Evolutionary conservation across 2,329 filamentous ascomycete genomes (phyloP).

Genomic region (Neofusicoccum laricinum): DNA sequence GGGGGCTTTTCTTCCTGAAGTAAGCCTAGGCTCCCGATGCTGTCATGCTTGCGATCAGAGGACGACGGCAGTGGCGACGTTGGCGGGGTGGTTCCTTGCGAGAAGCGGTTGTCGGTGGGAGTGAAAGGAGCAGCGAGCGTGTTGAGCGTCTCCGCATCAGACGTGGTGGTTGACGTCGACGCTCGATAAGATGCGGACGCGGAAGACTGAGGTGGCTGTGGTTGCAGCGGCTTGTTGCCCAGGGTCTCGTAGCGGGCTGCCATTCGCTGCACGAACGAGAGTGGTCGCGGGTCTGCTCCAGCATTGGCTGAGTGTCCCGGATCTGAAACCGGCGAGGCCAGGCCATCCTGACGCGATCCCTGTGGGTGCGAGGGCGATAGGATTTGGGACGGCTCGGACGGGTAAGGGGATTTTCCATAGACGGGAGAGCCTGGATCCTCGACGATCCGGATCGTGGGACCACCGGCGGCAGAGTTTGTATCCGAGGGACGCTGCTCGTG

Average conservation of each 20-base stretch:
- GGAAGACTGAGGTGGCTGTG: constrained; percentile 33
- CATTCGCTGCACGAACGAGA: constrained; percentile 13
- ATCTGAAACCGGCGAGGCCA: constrained; percentile 40
- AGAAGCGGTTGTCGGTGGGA: constrained; percentile 34
- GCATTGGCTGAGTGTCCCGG: constrained; percentile 32
- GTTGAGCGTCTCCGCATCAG: constrained; percentile 35
- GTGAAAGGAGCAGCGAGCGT: constrained; percentile 32
- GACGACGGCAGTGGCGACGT: constrained; percentile 32
- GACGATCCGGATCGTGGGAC: constrained; percentile 41
- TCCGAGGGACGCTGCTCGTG: constrained; percentile 37
- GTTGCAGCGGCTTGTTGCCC: constrained; percentile 18
- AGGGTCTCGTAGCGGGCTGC: constrained; percentile 26
- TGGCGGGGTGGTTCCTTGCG: constrained; percentile 38
- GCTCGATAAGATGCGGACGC: constrained; percentile 35
- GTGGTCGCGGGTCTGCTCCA: constrained; percentile 32
- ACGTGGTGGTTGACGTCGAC: constrained; percentile 37
- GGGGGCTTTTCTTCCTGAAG: constrained; percentile 28
- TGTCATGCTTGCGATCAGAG: constrained; percentile 22
- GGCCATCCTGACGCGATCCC: constrained; percentile 38
- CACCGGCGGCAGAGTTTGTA: constrained; percentile 32
- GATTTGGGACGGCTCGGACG: constrained; percentile 38
- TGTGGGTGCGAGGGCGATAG: constrained; percentile 33
- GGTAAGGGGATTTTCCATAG: constrained; percentile 40
- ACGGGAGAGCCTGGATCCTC: constrained; percentile 32
- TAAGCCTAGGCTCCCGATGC: constrained; percentile 31